These are phyloP conservation scores for Cercospora sp. DNA, from an alignment of 2,329 filamentous ascomycete species.

Conservation along the genomic window DNA sequence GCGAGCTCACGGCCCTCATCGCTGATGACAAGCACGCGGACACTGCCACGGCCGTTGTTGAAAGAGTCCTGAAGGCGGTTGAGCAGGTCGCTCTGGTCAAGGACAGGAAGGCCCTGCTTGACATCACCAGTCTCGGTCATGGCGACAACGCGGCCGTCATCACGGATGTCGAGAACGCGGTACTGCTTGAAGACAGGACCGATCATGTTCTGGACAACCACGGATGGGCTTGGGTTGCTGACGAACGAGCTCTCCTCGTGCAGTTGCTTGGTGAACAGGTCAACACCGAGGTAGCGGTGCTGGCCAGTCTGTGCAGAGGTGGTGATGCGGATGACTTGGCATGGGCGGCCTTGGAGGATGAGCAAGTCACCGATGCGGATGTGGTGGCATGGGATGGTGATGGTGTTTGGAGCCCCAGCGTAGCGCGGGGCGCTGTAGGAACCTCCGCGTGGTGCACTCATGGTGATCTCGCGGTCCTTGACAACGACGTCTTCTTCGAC, in stretches of 20 bases:
- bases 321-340: conserved; percentile 99
- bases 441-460: conserved; percentile 41
- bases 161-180: conserved; percentile 95
- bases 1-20: conserved; percentile 91
- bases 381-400: conserved; percentile 99
- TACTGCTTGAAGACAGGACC: conserved; percentile 99
- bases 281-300: conserved; percentile 99
- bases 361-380: conserved; percentile 98
- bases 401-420: conserved; percentile 66
- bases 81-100: conserved; percentile 92
- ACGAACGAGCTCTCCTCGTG: conserved; percentile 98
- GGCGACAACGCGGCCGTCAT: conserved; percentile 78
- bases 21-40: conserved; percentile 93
- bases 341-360: conserved; percentile 97
- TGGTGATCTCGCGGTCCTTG: conserved; percentile 51
- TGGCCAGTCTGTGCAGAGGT: conserved; percentile 97
- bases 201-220: conserved; percentile 99
- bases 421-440: conserved; percentile 29
- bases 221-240: conserved; percentile 93
- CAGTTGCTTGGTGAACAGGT: conserved; percentile 99
- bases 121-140: conserved; percentile 99
- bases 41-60: conserved; percentile 85
- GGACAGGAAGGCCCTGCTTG: conserved; percentile 90
- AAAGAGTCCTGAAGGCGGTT: conserved; percentile 79
- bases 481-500: conserved; percentile 49